A percentile compares a stretch with the other conserved stretches of the same genome.
These are phyloP conservation scores for Collybia mongolica DNA, from an alignment of 768 basidiomycete species.

Conservation along the genomic window DNA sequence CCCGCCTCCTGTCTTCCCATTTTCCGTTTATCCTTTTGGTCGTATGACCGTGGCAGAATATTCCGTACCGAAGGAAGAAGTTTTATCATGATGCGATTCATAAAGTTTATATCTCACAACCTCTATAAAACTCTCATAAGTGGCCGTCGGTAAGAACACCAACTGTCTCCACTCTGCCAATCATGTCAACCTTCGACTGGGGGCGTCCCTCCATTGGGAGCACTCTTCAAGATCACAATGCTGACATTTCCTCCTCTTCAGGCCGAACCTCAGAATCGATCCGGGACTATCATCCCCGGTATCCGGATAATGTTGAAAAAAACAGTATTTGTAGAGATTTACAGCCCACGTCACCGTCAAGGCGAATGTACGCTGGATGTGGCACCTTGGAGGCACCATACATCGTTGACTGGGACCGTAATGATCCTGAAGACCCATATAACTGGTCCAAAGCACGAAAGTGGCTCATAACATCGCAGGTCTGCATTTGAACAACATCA, in stretches of 20 bases:
- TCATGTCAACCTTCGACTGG: slow-evolving; percentile 17
- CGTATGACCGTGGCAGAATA: neutral
- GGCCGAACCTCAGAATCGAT: slow-evolving; percentile 3
- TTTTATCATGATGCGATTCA: slow-evolving; percentile 6
- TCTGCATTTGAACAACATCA: slow-evolving; percentile 13
- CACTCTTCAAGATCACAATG: slow-evolving; percentile 19
- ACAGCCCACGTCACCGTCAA: neutral
- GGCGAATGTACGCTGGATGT: slow-evolving; percentile 35
- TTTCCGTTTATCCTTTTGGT: neutral
- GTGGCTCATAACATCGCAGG: slow-evolving; percentile 58
- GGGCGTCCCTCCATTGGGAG: slow-evolving; percentile 15
- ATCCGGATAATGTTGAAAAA: slow-evolving; percentile 2
- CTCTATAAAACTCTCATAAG: slow-evolving; percentile 8
- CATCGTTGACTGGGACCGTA: slow-evolving; percentile 50
- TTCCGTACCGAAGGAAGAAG: slow-evolving; percentile 1
- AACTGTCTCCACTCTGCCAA: neutral
- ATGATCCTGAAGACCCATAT: slow-evolving; percentile 55
- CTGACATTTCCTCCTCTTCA: slow-evolving; percentile 12
- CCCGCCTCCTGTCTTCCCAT: neutral
- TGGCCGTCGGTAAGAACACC: slow-evolving; percentile 1
- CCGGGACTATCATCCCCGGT: neutral
- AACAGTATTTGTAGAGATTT: neutral
- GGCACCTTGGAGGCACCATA: slow-evolving; percentile 51
- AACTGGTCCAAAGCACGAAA: slow-evolving; percentile 48
- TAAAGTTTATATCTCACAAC: neutral